phyloP scores from a whole-genome alignment of 805 yeast genomes.

The Ogataea glucozyma region DNA sequence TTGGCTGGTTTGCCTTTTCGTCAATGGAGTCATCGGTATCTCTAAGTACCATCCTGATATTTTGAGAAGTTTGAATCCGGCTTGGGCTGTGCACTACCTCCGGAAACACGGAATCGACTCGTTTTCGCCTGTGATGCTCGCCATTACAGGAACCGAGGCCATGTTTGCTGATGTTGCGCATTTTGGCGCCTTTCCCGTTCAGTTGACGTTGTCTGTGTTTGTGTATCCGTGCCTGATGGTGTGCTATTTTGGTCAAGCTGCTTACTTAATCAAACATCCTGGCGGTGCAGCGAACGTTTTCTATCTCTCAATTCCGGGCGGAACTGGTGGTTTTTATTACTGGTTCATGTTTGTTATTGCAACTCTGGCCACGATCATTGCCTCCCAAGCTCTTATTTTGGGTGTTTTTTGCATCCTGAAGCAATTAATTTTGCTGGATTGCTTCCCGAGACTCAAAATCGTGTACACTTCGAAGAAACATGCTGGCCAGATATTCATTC shows the following conservation, averaged over 20 bases:
- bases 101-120: conserved; percentile 38
- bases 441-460: conserved; percentile 51
- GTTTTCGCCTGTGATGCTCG: conserved; percentile 52
- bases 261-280: conserved; percentile 46
- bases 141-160: conserved; percentile 62
- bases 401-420: conserved; percentile 54
- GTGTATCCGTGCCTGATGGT: conserved; percentile 55
- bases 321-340: conserved; percentile 42
- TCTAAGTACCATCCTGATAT: conserved; percentile 41
- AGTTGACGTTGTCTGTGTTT: conserved; percentile 44
- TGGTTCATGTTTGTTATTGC: conserved; percentile 57
- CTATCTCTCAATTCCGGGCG: conserved; percentile 53
- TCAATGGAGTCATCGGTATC: conserved; percentile 50
- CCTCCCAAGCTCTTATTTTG: conserved; percentile 59
- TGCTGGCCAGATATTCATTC: conserved; percentile 55
- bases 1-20: conserved; percentile 49
- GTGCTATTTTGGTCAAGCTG: conserved; percentile 61
- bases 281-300: conserved; percentile 43
- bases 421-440: conserved; percentile 54
- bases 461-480: conserved; percentile 46
- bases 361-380: conserved; percentile 55
- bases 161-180: conserved; percentile 67
- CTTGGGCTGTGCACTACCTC: conserved; percentile 49
- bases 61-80: conserved; percentile 51
- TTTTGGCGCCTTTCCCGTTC: conserved; percentile 51